These are phyloP conservation scores for Hibiscus syriacus DNA, from an alignment of 345 rosid species.

Conservation along the genomic window DNA sequence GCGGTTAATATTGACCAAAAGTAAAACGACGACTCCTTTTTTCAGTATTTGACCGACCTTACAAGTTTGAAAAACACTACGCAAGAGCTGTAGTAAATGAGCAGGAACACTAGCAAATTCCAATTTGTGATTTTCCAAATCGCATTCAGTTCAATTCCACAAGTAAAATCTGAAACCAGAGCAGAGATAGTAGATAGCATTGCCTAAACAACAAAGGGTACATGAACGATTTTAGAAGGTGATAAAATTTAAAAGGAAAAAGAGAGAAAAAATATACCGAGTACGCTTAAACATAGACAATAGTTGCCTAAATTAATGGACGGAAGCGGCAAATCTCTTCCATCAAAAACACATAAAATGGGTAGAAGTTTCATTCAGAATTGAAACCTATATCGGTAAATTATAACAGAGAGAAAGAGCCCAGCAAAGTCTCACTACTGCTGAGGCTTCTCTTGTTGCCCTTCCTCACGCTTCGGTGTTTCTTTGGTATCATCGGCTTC, in stretches of 20 bases:
- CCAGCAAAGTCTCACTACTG: constrained; percentile 27
- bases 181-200: background rate
- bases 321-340: constrained; percentile 28
- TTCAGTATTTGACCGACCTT: too few species aligned
- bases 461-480: constrained; percentile 59
- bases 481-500: constrained; percentile 85
- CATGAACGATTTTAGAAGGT: too few species aligned
- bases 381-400: constrained; percentile 18
- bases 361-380: constrained; percentile 35
- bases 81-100: too few species aligned
- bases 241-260: constrained; percentile 13
- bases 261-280: constrained; percentile 18
- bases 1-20: too few species aligned
- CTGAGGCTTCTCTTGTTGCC: constrained; percentile 13
- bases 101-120: too few species aligned
- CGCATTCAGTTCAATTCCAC: too few species aligned
- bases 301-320: constrained; percentile 31
- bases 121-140: too few species aligned
- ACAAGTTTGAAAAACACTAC: too few species aligned
- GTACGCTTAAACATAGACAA: constrained; percentile 30
- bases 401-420: background rate
- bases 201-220: too few species aligned
- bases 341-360: constrained; percentile 45
- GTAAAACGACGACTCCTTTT: too few species aligned
- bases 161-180: too few species aligned